phyloP scores from a whole-genome alignment of 1,284 basidiomycete genomes.

The Schizopora paradoxa region DNA sequence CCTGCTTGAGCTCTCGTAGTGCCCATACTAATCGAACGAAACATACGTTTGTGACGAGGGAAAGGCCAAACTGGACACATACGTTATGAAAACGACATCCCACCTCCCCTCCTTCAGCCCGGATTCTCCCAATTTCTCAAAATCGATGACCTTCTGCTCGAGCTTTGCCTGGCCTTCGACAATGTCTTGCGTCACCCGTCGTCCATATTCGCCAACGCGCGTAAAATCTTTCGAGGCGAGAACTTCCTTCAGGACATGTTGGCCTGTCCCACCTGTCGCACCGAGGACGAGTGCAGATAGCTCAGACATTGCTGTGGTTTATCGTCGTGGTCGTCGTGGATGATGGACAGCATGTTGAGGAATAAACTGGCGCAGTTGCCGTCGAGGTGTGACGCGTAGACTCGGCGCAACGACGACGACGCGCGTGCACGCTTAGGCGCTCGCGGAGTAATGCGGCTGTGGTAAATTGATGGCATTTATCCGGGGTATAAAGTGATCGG shows the following conservation, averaged over 20 bases:
- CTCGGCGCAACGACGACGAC: too few species aligned
- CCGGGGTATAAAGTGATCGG: too few species aligned
- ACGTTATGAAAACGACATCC: slow-evolving; percentile 63
- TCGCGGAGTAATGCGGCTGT: too few species aligned
- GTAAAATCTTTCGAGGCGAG: slow-evolving; percentile 48
- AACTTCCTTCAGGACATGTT: slow-evolving; percentile 49
- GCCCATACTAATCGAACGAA: slow-evolving; percentile 43
- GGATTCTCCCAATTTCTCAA: slow-evolving; percentile 53
- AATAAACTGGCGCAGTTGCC: too few species aligned
- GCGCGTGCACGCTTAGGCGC: too few species aligned
- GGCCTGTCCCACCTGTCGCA: slow-evolving; percentile 59
- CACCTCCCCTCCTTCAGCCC: slow-evolving; percentile 49
- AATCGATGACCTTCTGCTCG: slow-evolving; percentile 58
- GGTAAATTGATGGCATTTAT: too few species aligned
- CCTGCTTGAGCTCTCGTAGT: slow-evolving; percentile 59
- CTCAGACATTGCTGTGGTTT: too few species aligned
- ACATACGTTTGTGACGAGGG: neutral
- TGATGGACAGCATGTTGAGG: too few species aligned
- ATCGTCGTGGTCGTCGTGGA: too few species aligned
- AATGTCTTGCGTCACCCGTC: slow-evolving; percentile 40
- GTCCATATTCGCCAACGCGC: slow-evolving; percentile 60
- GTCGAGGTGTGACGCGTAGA: too few species aligned
- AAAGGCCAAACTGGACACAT: slow-evolving; percentile 21
- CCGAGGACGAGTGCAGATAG: slow-evolving; percentile 62
- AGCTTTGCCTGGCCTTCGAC: slow-evolving; percentile 39